Conservation (phyloP, 2,329 filamentous ascomycete genomes). For the Mycogone perniciosa region DNA sequence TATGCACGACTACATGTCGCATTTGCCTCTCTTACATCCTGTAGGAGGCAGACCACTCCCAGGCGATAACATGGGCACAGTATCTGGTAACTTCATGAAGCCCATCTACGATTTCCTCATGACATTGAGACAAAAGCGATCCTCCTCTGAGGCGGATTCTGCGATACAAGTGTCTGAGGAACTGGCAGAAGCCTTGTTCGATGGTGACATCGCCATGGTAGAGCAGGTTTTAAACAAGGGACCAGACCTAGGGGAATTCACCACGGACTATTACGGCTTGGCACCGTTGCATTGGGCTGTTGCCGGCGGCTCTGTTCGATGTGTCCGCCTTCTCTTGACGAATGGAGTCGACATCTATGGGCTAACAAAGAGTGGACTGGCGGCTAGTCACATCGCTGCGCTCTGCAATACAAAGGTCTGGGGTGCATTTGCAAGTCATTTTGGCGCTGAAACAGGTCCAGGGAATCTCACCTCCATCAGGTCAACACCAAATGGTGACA, state of each 20-base stretch:
- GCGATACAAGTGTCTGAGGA: not conserved
- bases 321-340: not conserved
- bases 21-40: not conserved
- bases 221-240: not conserved
- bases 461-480: not conserved
- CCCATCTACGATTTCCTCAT: conserved; percentile 3
- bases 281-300: conserved; percentile 9
- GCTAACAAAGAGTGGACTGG: not conserved
- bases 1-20: not conserved
- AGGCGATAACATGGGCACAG: not conserved
- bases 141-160: not conserved
- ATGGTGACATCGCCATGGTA: not conserved
- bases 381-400: not conserved
- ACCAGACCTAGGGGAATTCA: not conserved
- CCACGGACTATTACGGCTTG: conserved; percentile 1
- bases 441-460: not conserved
- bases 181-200: conserved; percentile 1
- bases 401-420: conserved; percentile 8
- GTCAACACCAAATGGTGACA: not conserved
- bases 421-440: not conserved
- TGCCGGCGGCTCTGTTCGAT: not conserved
- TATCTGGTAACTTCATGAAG: not conserved
- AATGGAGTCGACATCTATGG: not conserved
- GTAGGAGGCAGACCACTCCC: not conserved
- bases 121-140: not conserved